Evolutionary conservation across 371 early-diverging fungal species (phyloP).

Genomic region (Zopfochytrium polystomum): DNA sequence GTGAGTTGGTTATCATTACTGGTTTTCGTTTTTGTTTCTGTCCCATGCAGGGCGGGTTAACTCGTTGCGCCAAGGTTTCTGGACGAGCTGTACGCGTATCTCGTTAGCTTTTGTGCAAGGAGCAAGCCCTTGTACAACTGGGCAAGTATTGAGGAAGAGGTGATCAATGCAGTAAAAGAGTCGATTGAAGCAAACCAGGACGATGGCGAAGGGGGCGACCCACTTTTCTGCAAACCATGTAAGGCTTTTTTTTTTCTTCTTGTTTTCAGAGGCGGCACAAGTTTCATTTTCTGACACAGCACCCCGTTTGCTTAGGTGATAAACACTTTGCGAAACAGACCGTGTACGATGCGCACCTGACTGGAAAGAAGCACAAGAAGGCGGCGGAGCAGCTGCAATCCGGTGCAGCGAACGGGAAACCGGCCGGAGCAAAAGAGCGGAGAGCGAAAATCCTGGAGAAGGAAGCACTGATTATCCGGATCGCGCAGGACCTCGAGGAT

Average conservation of each 20-base stretch:
- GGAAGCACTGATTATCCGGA: constrained; percentile 64
- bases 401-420: not conserved
- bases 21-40: constrained; percentile 1
- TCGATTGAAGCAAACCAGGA: constrained; percentile 55
- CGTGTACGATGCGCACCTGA: constrained; percentile 81
- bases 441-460: constrained; percentile 8
- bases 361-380: constrained; percentile 86
- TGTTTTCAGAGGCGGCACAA: not conserved
- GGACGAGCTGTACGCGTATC: constrained; percentile 59
- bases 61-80: constrained; percentile 58
- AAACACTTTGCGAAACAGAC: constrained; percentile 82
- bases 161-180: constrained; percentile 55
- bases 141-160: constrained; percentile 50
- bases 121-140: constrained; percentile 79
- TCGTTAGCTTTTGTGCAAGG: constrained; percentile 72
- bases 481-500: constrained; percentile 57
- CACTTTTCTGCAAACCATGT: constrained; percentile 79
- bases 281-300: not conserved
- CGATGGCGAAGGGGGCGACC: constrained; percentile 42
- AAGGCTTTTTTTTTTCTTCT: constrained; percentile 24
- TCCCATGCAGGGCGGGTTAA: too few relatives aligned
- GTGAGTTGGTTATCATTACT: constrained; percentile 37
- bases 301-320: constrained; percentile 41
- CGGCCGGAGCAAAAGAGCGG: not conserved
- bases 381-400: constrained; percentile 59